A percentile compares a stretch with the other conserved stretches of the same genome.
Conservation (phyloP, 2,329 filamentous ascomycete species). For the Harringtonia aguacate region DNA sequence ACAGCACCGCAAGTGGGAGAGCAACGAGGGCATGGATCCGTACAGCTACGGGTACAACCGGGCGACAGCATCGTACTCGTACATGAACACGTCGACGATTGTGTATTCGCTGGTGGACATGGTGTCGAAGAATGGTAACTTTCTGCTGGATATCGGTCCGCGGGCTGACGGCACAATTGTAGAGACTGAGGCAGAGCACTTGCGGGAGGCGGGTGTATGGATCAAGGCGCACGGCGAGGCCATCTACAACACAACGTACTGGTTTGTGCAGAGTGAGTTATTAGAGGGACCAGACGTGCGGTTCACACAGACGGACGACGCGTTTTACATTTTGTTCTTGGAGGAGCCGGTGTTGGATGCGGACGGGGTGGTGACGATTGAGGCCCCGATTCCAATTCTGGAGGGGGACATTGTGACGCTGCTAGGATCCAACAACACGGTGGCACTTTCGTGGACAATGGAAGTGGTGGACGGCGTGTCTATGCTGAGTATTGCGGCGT, state of each 20-base stretch:
- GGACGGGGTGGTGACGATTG: constrained; percentile 18
- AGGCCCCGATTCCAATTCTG: constrained; percentile 29
- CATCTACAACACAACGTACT: constrained; percentile 45
- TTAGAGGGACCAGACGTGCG: constrained; percentile 16
- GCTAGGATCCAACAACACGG: constrained; percentile 13
- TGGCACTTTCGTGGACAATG: constrained; percentile 17
- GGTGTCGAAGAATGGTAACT: constrained; percentile 43
- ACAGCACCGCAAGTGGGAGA: constrained; percentile 48
- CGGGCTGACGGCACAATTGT: constrained; percentile 43
- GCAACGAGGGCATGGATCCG: constrained; percentile 48
- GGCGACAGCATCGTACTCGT: constrained; percentile 34
- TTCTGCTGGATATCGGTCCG: constrained; percentile 45
- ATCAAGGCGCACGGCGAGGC: constrained; percentile 41
- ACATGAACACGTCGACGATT: constrained; percentile 40
- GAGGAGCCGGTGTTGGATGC: constrained; percentile 15
- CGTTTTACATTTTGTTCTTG: constrained; percentile 30
- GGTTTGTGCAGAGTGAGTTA: constrained; percentile 26
- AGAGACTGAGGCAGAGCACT: constrained; percentile 31
- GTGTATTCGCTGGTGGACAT: constrained; percentile 39
- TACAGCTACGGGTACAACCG: constrained; percentile 49
- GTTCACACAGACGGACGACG: constrained; percentile 33
- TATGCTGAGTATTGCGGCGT: constrained; percentile 10
- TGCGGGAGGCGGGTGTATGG: constrained; percentile 42
- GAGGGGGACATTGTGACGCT: constrained; percentile 30
- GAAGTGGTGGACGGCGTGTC: neutral